Conservation (phyloP, 139 green algal genomes). For the Picochlorum sp. region DNA sequence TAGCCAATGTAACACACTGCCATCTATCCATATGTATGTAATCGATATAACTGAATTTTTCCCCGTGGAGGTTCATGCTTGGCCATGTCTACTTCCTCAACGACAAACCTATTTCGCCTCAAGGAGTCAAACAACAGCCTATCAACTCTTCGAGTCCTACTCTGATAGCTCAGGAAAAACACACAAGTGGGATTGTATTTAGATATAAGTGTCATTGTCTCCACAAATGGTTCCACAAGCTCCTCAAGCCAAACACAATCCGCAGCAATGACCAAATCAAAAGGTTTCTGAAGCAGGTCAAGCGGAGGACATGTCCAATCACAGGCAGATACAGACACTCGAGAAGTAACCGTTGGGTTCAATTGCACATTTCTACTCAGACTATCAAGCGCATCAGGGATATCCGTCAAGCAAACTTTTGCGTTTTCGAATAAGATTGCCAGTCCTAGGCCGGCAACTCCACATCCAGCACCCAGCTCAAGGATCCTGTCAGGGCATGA, state of each 20-base stretch:
- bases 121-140: conserved; percentile 14
- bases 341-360: conserved; percentile 4
- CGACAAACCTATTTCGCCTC: background rate
- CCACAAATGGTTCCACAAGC: conserved; percentile 16
- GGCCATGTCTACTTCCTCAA: background rate
- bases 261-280: conserved; percentile 15
- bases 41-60: conserved; percentile 19
- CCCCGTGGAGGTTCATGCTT: conserved; percentile 2
- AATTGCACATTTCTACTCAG: conserved; percentile 8
- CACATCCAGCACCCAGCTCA: conserved; percentile 17
- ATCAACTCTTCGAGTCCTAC: conserved; percentile 13
- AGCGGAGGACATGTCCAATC: background rate
- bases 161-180: conserved; percentile 21
- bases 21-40: background rate
- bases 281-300: background rate
- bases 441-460: too few species aligned
- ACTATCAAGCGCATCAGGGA: too few species aligned
- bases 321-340: conserved; percentile 1
- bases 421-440: too few species aligned
- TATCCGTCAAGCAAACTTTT: too few species aligned
- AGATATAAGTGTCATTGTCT: conserved; percentile 1
- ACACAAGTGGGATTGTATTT: background rate
- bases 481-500: conserved; percentile 13
- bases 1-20: background rate
- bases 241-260: conserved; percentile 25